Base-by-base conservation (phyloP, 1,139 yeast genomes). In the Blastobotrys illinoisensis region DNA sequence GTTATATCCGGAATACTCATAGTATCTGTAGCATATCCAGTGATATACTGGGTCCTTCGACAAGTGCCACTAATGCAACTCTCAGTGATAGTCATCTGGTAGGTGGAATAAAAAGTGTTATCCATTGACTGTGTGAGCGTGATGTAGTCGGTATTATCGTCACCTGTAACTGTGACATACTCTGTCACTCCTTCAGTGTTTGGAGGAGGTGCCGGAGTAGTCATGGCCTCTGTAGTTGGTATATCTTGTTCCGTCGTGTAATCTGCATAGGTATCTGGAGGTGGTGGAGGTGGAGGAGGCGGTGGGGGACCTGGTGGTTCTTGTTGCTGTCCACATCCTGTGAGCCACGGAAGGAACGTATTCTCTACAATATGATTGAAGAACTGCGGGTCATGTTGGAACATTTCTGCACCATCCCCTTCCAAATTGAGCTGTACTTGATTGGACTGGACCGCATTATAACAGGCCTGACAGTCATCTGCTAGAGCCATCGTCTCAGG, bases 321-420 rank as follows among this genome's bases (percentile, higher is more conserved):
- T 28, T 53, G 52, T 6, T 21, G 19, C 7, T 28, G 19, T 32
- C 54, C 59, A 46, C 63, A 56, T n/a, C 62, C 59, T 5, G 47
- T 32, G 13, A 61, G 26, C 63, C 58, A 56, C 9, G 62, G 61
- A 49, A 60, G 52, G 24, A 62, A 50, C 21, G 58, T 53, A 48
- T 60, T 58, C 43, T 61, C 61, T 7, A 63, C 63, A n/a, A 61
- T 58, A 51, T 63, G 61, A 47, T 54, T 51, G 51, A 63, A 63
- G 43, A 56, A 58, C 13, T 56, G 60, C 28, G 54, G 49, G 36
- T 55, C 50, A 23, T 49, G 44, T 9, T 40, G 47, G 43, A 62
- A 62, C 55, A 54, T 54, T 9, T 26, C 21, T 2, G 49, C 48
- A 1, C 53, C 58, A 5, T 62, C 60, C 28, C 56, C 61, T 5